Evolutionary conservation across 345 rosid genomes (phyloP).

Genomic region (Aquilaria sinensis): DNA sequence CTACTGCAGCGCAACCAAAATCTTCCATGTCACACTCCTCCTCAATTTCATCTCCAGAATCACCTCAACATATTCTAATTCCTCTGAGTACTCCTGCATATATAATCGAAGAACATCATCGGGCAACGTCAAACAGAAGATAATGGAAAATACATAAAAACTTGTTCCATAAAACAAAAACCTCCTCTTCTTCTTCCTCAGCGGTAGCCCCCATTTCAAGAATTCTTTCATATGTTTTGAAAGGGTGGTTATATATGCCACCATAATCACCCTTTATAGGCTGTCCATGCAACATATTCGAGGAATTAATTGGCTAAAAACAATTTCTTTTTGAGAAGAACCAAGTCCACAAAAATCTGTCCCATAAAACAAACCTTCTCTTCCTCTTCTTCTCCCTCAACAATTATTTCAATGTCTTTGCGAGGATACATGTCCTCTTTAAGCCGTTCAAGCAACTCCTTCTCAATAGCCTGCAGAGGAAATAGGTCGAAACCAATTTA

Average conservation of each 20-base stretch:
- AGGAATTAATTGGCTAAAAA: no score
- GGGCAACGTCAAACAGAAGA: neutral
- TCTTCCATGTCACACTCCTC: slow-evolving; percentile 95
- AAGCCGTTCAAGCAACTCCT: slow-evolving; percentile 76
- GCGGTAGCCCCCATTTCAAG: no score
- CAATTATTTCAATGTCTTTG: slow-evolving; percentile 35
- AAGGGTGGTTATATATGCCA: neutral
- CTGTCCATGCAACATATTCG: no score
- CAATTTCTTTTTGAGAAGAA: no score
- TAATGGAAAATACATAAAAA: neutral
- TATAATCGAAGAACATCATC: slow-evolving; percentile 14
- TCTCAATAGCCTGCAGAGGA: slow-evolving; percentile 65
- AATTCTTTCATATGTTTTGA: no score
- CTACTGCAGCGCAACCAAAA: slow-evolving; percentile 34
- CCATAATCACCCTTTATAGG: no score
- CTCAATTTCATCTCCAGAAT: slow-evolving; percentile 77
- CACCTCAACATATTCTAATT: slow-evolving; percentile 69
- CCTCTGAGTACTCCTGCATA: slow-evolving; percentile 40
- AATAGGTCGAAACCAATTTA: slow-evolving; percentile 5
- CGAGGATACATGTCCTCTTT: slow-evolving; percentile 45
- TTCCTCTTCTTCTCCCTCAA: slow-evolving; percentile 36
- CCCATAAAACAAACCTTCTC: slow-evolving; percentile 42
- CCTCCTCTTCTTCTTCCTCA: no score
- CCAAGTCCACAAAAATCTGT: neutral
- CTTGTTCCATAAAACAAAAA: no score